A percentile compares a stretch with the other conserved stretches of the same genome.
phyloP scores from a whole-genome alignment of 768 basidiomycete species.

The Hypsizygus marmoreus region DNA sequence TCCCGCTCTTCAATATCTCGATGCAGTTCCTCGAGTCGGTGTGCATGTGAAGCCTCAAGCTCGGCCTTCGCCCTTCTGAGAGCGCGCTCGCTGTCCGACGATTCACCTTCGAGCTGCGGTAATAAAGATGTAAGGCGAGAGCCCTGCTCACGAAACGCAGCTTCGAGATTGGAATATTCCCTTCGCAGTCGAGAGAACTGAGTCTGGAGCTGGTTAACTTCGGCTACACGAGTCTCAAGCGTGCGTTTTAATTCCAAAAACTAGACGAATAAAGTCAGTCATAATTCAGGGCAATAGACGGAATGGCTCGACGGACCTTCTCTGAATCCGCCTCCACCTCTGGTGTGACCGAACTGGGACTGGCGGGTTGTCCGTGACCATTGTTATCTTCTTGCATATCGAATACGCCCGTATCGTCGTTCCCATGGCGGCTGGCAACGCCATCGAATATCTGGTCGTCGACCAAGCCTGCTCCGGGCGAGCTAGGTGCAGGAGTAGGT shows the following conservation, averaged over 20 bases:
- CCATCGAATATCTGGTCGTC: background rate
- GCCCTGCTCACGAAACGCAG: slow-evolving; percentile 25
- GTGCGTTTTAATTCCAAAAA: slow-evolving; percentile 19
- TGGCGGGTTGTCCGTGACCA: background rate
- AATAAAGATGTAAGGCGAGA: slow-evolving; percentile 24
- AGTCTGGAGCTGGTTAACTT: slow-evolving; percentile 19
- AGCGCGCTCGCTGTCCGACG: slow-evolving; percentile 12
- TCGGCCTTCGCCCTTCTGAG: slow-evolving; percentile 17
- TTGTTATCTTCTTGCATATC: slow-evolving; percentile 1
- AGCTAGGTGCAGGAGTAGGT: slow-evolving; percentile 52
- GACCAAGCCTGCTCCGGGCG: slow-evolving; percentile 10
- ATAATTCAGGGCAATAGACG: no score
- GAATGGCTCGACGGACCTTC: slow-evolving; percentile 12
- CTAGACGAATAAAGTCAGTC: slow-evolving; percentile 12
- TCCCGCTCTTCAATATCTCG: slow-evolving; percentile 19
- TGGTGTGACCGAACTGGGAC: no score
- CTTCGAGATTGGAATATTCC: slow-evolving; percentile 17
- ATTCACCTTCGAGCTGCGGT: slow-evolving; percentile 16
- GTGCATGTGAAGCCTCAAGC: slow-evolving; percentile 15
- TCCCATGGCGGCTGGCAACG: background rate
- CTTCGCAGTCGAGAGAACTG: slow-evolving; percentile 19
- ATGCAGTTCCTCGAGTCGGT: slow-evolving; percentile 12
- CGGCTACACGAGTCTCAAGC: slow-evolving; percentile 14
- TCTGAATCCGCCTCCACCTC: no score
- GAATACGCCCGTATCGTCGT: background rate